Evolutionary conservation across 768 basidiomycete species (phyloP).

Genomic region (Russula olivacea): DNA sequence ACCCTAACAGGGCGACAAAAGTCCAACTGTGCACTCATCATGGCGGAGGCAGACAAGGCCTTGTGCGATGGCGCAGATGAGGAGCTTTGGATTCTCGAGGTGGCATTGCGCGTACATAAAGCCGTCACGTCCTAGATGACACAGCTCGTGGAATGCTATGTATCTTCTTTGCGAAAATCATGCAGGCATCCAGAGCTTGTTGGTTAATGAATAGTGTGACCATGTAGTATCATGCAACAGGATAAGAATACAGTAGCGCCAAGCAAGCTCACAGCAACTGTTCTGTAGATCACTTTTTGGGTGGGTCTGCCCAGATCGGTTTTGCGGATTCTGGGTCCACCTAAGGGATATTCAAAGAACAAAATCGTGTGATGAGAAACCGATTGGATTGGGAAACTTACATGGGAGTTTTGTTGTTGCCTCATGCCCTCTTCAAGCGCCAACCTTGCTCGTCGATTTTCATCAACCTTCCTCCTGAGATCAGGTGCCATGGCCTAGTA

Average conservation of each 20-base stretch:
- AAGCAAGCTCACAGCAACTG: background rate
- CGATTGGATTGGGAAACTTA: conserved; percentile 14
- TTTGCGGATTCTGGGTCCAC: conserved; percentile 35
- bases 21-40: conserved; percentile 67
- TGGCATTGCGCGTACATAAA: conserved; percentile 73
- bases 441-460: conserved; percentile 33
- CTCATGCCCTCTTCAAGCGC: conserved; percentile 32
- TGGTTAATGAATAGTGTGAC: background rate
- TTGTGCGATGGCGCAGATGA: conserved; percentile 96
- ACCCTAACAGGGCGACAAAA: conserved; percentile 77
- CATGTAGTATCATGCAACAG: background rate
- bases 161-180: background rate
- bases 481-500: conserved; percentile 36
- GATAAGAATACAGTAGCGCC: background rate
- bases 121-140: conserved; percentile 35
- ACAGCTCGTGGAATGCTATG: background rate
- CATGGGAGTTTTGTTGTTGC: conserved; percentile 31
- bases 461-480: conserved; percentile 35
- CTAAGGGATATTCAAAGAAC: conserved; percentile 22
- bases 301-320: conserved; percentile 34
- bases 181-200: background rate
- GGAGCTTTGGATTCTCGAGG: conserved; percentile 89
- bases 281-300: conserved; percentile 1
- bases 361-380: background rate
- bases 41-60: conserved; percentile 95